phyloP scores from a whole-genome alignment of 2,329 filamentous ascomycete genomes.

The Diaporthe humulicola region DNA sequence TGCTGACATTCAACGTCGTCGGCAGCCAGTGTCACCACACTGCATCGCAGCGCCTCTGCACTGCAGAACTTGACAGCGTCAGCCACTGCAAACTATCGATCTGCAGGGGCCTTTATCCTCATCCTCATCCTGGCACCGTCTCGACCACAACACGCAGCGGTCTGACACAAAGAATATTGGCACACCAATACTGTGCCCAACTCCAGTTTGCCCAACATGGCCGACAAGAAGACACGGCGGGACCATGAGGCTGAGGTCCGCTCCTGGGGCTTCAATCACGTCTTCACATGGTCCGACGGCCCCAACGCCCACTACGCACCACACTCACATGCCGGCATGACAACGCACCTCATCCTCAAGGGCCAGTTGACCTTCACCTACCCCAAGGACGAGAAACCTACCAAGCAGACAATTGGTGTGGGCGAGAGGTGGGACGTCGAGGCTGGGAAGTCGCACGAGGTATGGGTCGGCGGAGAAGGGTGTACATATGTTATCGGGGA shows the following conservation, averaged over 20 bases:
- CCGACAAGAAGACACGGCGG: conserved; percentile 52
- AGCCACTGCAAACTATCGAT: conserved; percentile 1
- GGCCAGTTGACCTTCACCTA: conserved; percentile 77
- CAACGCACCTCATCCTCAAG: conserved; percentile 76
- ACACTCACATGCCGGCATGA: conserved; percentile 74
- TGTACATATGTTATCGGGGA: conserved; percentile 78
- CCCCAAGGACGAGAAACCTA: conserved; percentile 67
- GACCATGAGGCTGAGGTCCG: conserved; percentile 72
- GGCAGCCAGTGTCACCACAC: conserved; percentile 11
- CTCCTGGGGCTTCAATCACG: conserved; percentile 77
- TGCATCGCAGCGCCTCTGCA: neutral
- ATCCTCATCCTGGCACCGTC: neutral
- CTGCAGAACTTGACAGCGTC: neutral
- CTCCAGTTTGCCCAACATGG: conserved; percentile 2
- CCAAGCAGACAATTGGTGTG: conserved; percentile 70
- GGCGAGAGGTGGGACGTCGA: conserved; percentile 77
- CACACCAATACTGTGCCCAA: neutral
- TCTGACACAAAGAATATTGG: neutral
- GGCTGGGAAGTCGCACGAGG: conserved; percentile 74
- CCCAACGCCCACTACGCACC: conserved; percentile 78
- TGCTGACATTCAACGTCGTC: conserved; percentile 6
- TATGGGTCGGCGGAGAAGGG: conserved; percentile 75
- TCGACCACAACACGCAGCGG: neutral
- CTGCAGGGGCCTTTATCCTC: neutral
- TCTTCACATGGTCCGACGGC: conserved; percentile 80